A percentile compares a stretch with the other conserved stretches of the same genome.
Evolutionary conservation across 768 basidiomycete genomes (phyloP).

Genomic region (Pholiota molesta): DNA sequence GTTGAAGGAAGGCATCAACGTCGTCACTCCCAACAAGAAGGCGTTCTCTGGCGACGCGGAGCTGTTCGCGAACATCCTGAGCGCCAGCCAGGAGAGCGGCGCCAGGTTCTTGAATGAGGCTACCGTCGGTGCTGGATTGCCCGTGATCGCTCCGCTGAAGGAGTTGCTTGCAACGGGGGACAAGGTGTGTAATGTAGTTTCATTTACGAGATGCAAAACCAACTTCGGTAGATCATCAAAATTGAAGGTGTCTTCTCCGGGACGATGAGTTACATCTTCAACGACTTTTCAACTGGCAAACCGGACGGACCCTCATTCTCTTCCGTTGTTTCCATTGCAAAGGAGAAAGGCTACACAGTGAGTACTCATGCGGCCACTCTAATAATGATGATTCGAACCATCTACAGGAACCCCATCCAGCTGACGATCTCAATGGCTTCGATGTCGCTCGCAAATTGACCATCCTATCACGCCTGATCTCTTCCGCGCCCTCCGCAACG

Average conservation of each 20-base stretch:
- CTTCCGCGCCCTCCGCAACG: conserved; percentile 37
- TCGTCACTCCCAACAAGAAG: conserved; percentile 98
- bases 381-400: background rate
- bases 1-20: conserved; percentile 75
- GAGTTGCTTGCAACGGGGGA: conserved; percentile 94
- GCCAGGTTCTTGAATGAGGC: conserved; percentile 83
- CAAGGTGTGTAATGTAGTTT: conserved; percentile 51
- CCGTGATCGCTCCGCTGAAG: conserved; percentile 88
- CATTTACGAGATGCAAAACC: background rate
- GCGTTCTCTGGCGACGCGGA: conserved; percentile 76
- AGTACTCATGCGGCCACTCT: conserved; percentile 17
- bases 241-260: conserved; percentile 98
- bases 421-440: conserved; percentile 94
- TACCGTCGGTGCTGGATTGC: conserved; percentile 95
- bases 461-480: conserved; percentile 85
- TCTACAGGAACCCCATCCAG: conserved; percentile 91
- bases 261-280: conserved; percentile 99
- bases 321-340: conserved; percentile 84
- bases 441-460: conserved; percentile 98
- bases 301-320: conserved; percentile 80
- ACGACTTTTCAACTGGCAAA: conserved; percentile 81
- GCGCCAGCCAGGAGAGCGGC: conserved; percentile 57
- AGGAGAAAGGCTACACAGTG: conserved; percentile 95
- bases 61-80: conserved; percentile 72
- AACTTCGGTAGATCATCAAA: conserved; percentile 64